Conservation (phyloP, 1,284 basidiomycete species). For the Ustilago curta region DNA sequence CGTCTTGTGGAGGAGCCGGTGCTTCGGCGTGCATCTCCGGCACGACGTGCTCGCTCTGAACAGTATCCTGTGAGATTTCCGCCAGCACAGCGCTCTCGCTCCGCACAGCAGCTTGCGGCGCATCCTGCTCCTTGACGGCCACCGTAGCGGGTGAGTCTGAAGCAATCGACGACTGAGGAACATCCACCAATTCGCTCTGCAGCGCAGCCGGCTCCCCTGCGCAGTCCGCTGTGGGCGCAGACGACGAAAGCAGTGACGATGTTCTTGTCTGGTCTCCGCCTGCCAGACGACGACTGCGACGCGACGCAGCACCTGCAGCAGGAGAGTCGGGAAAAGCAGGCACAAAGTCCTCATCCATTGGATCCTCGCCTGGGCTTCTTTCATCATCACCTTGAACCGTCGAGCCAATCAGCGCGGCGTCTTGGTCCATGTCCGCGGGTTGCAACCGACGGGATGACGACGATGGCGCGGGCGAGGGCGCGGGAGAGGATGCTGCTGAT, state of each 20-base stretch:
- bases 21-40: neutral
- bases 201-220: neutral
- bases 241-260: conserved; percentile 17
- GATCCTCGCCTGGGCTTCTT: neutral
- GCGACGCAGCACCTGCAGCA: conserved; percentile 14
- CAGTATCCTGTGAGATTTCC: too few relatives aligned
- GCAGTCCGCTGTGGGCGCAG: conserved; percentile 2
- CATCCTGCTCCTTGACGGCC: neutral
- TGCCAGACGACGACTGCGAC: conserved; percentile 12
- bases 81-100: too few relatives aligned
- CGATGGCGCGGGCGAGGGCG: neutral
- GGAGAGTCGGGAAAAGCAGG: conserved; percentile 21
- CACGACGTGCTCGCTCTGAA: too few relatives aligned
- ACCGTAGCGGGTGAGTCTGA: neutral
- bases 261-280: conserved; percentile 4
- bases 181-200: neutral
- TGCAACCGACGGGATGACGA: neutral
- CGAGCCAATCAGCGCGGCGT: neutral
- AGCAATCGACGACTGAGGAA: neutral
- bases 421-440: neutral
- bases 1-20: too few relatives aligned
- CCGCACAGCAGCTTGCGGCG: too few relatives aligned
- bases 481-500: neutral
- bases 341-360: neutral
- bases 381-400: neutral